phyloP scores from a whole-genome alignment of 768 basidiomycete genomes.

The Agaricus sinodeliciosus region DNA sequence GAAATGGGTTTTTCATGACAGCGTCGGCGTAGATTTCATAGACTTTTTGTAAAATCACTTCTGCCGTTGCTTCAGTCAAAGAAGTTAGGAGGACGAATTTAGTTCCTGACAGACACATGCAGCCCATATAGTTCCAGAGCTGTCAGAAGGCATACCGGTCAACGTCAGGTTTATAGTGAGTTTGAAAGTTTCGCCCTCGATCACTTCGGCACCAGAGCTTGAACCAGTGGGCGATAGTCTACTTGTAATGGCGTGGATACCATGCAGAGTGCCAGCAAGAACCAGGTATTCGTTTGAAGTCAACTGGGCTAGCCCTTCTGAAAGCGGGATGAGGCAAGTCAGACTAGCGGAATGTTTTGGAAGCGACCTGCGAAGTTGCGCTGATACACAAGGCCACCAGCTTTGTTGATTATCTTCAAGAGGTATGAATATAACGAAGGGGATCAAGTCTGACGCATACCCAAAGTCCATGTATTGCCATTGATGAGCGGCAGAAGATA shows the following conservation, averaged over 20 bases:
- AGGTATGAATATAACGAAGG: constrained; percentile 2
- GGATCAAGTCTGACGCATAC: constrained; percentile 31
- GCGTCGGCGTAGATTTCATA: constrained; percentile 94
- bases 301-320: constrained; percentile 87
- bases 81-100: constrained; percentile 94
- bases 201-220: constrained; percentile 89
- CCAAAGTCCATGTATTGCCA: constrained; percentile 83
- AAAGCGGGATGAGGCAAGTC: constrained; percentile 12
- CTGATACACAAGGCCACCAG: constrained; percentile 93
- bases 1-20: constrained; percentile 99
- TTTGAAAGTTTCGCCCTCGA: constrained; percentile 94
- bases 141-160: constrained; percentile 54
- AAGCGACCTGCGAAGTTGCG: constrained; percentile 79
- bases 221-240: constrained; percentile 77
- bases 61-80: constrained; percentile 63
- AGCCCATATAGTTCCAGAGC: background rate
- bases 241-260: constrained; percentile 97
- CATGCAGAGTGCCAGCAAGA: constrained; percentile 92
- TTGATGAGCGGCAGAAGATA: constrained; percentile 19
- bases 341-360: constrained; percentile 6
- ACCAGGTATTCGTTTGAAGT: constrained; percentile 95
- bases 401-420: constrained; percentile 90
- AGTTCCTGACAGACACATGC: constrained; percentile 51
- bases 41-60: constrained; percentile 67
- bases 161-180: constrained; percentile 85